Evolutionary conservation across 1,284 basidiomycete genomes (phyloP).

Genomic region (Athelia sp.): DNA sequence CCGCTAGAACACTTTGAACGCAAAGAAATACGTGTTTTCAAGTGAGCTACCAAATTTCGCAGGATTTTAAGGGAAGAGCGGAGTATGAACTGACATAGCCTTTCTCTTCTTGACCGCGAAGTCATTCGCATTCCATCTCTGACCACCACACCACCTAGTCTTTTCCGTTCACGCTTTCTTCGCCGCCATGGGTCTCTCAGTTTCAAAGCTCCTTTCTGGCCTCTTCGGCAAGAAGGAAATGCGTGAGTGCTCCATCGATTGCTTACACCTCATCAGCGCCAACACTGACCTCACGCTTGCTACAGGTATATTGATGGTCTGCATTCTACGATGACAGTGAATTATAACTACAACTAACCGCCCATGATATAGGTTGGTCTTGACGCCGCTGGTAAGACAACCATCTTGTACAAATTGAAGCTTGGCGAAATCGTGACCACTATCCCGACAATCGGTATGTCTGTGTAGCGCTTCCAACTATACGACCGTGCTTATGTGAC

Average conservation of each 20-base stretch:
- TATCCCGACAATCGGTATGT: constrained; percentile 94
- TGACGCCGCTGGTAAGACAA: constrained; percentile 96
- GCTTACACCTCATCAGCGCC: constrained; percentile 33
- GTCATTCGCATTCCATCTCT: constrained; percentile 11
- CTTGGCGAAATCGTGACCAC: constrained; percentile 99
- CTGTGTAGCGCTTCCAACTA: constrained; percentile 10
- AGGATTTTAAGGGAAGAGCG: no score
- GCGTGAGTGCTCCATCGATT: constrained; percentile 63
- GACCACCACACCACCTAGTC: constrained; percentile 27
- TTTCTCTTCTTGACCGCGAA: background rate
- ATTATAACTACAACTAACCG: constrained; percentile 1
- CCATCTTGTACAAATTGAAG: constrained; percentile 98
- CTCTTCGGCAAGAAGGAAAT: constrained; percentile 99
- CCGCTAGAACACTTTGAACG: no score
- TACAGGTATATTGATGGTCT: constrained; percentile 74
- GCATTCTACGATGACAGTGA: constrained; percentile 11
- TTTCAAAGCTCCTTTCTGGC: constrained; percentile 78
- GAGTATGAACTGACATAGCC: background rate
- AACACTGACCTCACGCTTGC: constrained; percentile 38
- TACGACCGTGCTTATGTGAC: constrained; percentile 19
- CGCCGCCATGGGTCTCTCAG: constrained; percentile 75
- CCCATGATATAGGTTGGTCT: constrained; percentile 72
- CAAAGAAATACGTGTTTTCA: no score
- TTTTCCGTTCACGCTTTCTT: constrained; percentile 20
- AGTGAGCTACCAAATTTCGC: no score